Evolutionary conservation across 176 grass and related monocot genomes (phyloP).

Genomic region (Musa itinerans): DNA sequence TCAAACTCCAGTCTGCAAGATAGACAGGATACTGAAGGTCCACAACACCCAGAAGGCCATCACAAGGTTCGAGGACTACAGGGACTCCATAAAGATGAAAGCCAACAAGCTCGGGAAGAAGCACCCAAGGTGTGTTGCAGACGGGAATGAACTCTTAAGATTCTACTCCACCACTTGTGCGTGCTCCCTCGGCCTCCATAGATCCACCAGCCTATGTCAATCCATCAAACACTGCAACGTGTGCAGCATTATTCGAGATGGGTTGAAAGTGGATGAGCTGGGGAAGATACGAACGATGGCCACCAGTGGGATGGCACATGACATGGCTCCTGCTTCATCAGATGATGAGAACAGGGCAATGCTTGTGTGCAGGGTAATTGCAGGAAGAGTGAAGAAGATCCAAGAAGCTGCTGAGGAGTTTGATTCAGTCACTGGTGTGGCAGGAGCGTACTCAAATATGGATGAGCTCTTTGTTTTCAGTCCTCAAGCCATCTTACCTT

Average conservation of each 20-base stretch:
- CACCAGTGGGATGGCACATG: background rate
- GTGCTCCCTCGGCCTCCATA: slow-evolving; percentile 6
- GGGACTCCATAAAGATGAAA: slow-evolving; percentile 6
- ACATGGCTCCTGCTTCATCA: background rate
- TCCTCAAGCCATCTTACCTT: slow-evolving; percentile 3
- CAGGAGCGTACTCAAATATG: background rate
- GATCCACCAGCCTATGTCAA: background rate
- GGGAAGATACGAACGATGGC: slow-evolving; percentile 8
- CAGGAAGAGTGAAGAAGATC: slow-evolving; percentile 9
- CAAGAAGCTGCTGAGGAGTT: background rate
- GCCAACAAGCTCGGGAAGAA: background rate
- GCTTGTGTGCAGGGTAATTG: slow-evolving; percentile 7
- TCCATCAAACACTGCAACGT: background rate
- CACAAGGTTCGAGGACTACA: slow-evolving; percentile 8
- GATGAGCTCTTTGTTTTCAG: slow-evolving; percentile 9
- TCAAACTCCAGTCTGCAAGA: background rate
- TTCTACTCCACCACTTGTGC: background rate
- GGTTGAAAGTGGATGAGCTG: background rate
- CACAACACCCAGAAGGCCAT: slow-evolving; percentile 12
- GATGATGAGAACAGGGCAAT: slow-evolving; percentile 3
- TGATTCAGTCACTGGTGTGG: background rate
- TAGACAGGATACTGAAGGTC: slow-evolving; percentile 14
- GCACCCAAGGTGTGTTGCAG: background rate
- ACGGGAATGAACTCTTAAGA: slow-evolving; percentile 8
- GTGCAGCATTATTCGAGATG: slow-evolving; percentile 8